phyloP scores from a whole-genome alignment of 495 filamentous ascomycete species.

The Cercophora sp. region DNA sequence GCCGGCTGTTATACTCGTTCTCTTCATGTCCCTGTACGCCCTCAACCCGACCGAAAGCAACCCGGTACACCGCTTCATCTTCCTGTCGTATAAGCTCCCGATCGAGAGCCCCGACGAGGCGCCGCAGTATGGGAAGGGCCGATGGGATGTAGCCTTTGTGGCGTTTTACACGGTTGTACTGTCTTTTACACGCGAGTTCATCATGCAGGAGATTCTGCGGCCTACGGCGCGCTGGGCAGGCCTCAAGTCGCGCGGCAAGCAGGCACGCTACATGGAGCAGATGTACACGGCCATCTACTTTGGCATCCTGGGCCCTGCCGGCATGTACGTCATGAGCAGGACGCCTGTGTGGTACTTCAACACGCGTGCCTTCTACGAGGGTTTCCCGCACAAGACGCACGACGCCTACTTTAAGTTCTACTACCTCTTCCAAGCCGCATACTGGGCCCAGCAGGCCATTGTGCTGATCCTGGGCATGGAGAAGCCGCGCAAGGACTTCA shows the following conservation, averaged over 20 bases:
- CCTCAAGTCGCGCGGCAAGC: constrained; percentile 71
- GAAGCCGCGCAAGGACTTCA: constrained; percentile 94
- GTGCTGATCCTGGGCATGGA: constrained; percentile 86
- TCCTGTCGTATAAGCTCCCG: constrained; percentile 84
- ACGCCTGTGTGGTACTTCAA: constrained; percentile 99
- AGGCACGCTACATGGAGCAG: constrained; percentile 94
- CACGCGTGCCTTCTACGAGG: constrained; percentile 83
- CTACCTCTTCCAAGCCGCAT: constrained; percentile 91
- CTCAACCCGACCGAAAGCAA: constrained; percentile 78
- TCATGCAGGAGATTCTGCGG: constrained; percentile 89
- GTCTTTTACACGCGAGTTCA: constrained; percentile 90
- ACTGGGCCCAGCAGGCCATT: constrained; percentile 94
- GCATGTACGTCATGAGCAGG: constrained; percentile 86
- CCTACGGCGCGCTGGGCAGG: constrained; percentile 69
- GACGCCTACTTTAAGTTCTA: constrained; percentile 91
- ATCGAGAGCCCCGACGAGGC: constrained; percentile 46
- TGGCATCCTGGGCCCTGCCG: constrained; percentile 74
- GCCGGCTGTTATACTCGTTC: constrained; percentile 64
- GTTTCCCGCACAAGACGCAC: constrained; percentile 83
- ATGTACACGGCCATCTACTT: constrained; percentile 98
- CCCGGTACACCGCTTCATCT: constrained; percentile 80
- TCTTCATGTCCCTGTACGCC: constrained; percentile 65
- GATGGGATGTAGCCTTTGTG: constrained; percentile 79
- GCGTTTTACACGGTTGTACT: constrained; percentile 86
- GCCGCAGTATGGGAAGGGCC: constrained; percentile 85